Conservation (phyloP, 345 rosid genomes). For the Pistacia integerrima region DNA sequence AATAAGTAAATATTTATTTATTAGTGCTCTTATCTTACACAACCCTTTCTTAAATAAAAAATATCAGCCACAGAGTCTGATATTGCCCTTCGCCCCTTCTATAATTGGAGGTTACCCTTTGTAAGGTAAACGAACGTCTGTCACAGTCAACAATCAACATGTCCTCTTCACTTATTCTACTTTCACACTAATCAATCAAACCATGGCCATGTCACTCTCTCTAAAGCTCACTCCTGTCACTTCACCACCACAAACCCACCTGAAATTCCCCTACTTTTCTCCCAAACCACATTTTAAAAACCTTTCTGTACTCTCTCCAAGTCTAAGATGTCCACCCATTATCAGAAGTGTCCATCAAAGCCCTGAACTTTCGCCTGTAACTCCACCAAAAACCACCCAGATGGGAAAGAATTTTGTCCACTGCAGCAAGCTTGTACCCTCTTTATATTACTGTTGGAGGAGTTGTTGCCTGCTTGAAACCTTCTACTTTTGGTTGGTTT, state of each 20-base stretch:
- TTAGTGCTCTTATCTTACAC: no score
- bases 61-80: no score
- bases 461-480: conserved; percentile 58
- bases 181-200: background rate
- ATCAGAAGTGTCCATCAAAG: conserved; percentile 28
- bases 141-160: background rate
- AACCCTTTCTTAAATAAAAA: no score
- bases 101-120: no score
- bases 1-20: no score
- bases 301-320: conserved; percentile 12
- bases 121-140: no score
- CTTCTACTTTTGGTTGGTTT: conserved; percentile 63
- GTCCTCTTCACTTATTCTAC: background rate
- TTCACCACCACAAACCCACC: conserved; percentile 18
- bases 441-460: conserved; percentile 61
- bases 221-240: conserved; percentile 20
- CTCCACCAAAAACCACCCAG: conserved; percentile 40
- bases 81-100: no score
- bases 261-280: conserved; percentile 5
- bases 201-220: conserved; percentile 41
- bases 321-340: background rate
- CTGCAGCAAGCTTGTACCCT: conserved; percentile 70
- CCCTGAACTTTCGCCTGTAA: conserved; percentile 14
- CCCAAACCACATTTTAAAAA: conserved; percentile 1
- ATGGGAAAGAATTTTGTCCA: conserved; percentile 47